Conservation (phyloP, 495 filamentous ascomycete genomes). For the Amphirosellinia nigrospora region DNA sequence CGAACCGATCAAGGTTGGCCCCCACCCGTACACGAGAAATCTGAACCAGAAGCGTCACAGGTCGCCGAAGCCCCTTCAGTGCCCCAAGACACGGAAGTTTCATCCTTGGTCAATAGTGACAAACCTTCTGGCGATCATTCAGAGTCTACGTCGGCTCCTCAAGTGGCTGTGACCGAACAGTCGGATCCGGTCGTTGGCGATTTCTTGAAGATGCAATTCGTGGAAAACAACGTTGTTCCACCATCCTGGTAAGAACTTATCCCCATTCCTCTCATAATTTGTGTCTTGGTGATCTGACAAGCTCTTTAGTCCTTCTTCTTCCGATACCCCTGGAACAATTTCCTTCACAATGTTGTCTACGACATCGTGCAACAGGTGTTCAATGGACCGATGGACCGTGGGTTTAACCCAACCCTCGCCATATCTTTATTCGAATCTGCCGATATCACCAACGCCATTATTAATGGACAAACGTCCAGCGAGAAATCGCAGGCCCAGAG, state of each 20-base stretch:
- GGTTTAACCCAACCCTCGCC: constrained; percentile 90
- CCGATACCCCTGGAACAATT: constrained; percentile 99
- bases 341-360: constrained; percentile 99
- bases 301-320: constrained; percentile 77
- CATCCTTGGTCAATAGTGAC: not conserved
- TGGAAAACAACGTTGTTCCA: constrained; percentile 91
- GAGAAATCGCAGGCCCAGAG: constrained; percentile 80
- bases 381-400: constrained; percentile 96
- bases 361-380: constrained; percentile 99
- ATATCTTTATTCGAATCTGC: constrained; percentile 91
- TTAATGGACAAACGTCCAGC: constrained; percentile 85
- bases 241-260: constrained; percentile 76
- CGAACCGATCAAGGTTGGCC: not conserved
- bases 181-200: constrained; percentile 91
- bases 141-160: constrained; percentile 4
- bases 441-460: constrained; percentile 86
- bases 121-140: not conserved
- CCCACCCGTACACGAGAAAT: not conserved
- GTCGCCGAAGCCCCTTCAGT: not conserved
- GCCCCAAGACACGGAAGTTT: constrained; percentile 3
- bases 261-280: not conserved
- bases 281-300: constrained; percentile 24
- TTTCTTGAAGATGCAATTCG: constrained; percentile 95
- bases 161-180: constrained; percentile 7
- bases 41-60: constrained; percentile 1